Evolutionary conservation across 768 basidiomycete genomes (phyloP).

Genomic region (Naganishia vishniacii): DNA sequence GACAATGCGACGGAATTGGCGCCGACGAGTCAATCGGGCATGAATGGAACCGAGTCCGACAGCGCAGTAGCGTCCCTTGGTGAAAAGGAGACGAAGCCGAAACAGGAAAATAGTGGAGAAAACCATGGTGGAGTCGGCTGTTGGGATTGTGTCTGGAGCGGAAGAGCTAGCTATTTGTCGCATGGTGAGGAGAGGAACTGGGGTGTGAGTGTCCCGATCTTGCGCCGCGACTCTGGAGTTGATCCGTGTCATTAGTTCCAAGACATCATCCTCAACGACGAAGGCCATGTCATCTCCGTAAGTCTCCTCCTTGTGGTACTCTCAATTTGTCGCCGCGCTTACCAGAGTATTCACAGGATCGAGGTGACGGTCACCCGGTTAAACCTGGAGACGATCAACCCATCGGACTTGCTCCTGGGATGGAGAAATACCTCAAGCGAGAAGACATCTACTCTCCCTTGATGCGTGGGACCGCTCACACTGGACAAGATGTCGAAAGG

Average conservation of each 20-base stretch:
- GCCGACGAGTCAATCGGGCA: neutral
- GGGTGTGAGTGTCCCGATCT: conserved; percentile 31
- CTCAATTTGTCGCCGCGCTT: neutral
- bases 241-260: conserved; percentile 28
- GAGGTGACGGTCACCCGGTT: conserved; percentile 38
- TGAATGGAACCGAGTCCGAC: neutral
- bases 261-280: conserved; percentile 38
- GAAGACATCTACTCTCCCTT: conserved; percentile 21
- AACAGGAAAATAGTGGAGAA: neutral
- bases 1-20: neutral
- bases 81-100: neutral
- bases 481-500: conserved; percentile 19
- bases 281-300: conserved; percentile 45
- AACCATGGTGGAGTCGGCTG: conserved; percentile 38
- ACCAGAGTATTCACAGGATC: conserved; percentile 31
- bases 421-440: conserved; percentile 38
- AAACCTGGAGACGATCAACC: conserved; percentile 34
- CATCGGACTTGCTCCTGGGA: conserved; percentile 39
- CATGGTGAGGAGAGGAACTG: conserved; percentile 48
- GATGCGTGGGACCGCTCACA: neutral
- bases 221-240: neutral
- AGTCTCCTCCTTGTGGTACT: conserved; percentile 19
- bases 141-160: conserved; percentile 43
- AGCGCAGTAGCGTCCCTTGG: neutral
- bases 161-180: conserved; percentile 44